Base-by-base conservation (phyloP, 106 monocot species). In the Dendrobium huoshanense region DNA sequence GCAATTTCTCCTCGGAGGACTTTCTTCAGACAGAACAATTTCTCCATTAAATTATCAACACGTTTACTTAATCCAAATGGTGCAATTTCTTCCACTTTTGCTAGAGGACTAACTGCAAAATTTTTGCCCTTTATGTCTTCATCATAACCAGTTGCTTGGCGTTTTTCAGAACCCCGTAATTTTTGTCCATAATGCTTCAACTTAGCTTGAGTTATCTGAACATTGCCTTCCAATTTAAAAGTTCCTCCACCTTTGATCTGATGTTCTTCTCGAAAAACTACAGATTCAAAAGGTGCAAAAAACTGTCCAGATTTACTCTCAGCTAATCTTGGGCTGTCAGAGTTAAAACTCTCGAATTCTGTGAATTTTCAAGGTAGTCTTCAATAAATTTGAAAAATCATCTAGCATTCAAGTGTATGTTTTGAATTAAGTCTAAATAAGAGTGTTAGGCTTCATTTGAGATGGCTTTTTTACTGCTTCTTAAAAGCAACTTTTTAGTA, bases 41-140 rank as follows among this genome's bases (percentile, higher is more conserved):
- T 70, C 29, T 70, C 70, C 37, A 70, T 70, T 70, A 70, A 70
- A 33, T 70, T 70, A 70, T 70, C 70, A 31, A 70, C 70, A 70
- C 70, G 70, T 70, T 70, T 70, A 70, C 33, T 70, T 70, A 70
- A 67, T 25, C 25, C 27, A 25, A 67, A 70, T 70, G 70, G 70
- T 37, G 70, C 70, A 37, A n/a, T 37, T 33, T 70, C 70, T 13
- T 29, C 31, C n/a, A 70, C 33, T 37, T 70, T 70, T 37, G 1
- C 70, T 0, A 2, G 15, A 22, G 64, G 64, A 65, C 15, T 25
- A 22, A 10, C 51, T 13, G 13, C 13, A 51, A 51, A 51, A 51
- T 2, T 13, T 51, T 51, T 51, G 51, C 24, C 64, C 64, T 65
- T 10, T 25, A 15, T 25, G 24, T 65, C 64, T n/a, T 65, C 25